phyloP scores from a whole-genome alignment of 2,329 filamentous ascomycete species.

The Seiridium unicorne region DNA sequence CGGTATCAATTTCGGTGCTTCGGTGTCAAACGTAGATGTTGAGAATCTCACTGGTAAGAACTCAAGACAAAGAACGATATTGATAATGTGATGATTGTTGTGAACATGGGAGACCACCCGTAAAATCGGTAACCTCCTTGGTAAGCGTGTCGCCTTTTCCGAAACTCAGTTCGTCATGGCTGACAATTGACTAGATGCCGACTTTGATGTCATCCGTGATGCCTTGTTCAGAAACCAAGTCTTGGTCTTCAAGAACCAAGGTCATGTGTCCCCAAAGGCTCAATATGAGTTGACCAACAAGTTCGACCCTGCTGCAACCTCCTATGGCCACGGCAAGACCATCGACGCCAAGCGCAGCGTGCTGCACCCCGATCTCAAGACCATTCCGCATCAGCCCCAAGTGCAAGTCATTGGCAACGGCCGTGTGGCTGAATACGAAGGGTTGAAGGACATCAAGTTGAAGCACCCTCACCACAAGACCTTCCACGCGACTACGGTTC shows the following conservation, averaged over 20 bases:
- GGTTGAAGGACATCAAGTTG: slow-evolving; percentile 64
- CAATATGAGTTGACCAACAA: slow-evolving; percentile 73
- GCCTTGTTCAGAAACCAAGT: slow-evolving; percentile 69
- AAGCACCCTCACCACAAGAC: slow-evolving; percentile 76
- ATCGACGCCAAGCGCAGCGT: slow-evolving; percentile 63
- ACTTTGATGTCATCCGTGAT: slow-evolving; percentile 62
- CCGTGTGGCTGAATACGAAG: slow-evolving; percentile 66
- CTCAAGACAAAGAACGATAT: not conserved
- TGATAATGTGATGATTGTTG: slow-evolving; percentile 14
- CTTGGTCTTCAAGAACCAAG: slow-evolving; percentile 69
- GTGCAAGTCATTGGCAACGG: slow-evolving; percentile 81
- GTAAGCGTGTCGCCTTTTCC: slow-evolving; percentile 32
- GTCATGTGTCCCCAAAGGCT: slow-evolving; percentile 61
- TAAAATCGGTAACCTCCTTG: slow-evolving; percentile 60
- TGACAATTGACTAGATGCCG: slow-evolving; percentile 47
- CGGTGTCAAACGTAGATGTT: slow-evolving; percentile 56
- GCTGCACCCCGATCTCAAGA: slow-evolving; percentile 77
- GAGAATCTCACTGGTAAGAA: slow-evolving; percentile 61
- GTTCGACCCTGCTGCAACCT: slow-evolving; percentile 65
- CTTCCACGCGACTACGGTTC: slow-evolving; percentile 67
- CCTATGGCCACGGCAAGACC: slow-evolving; percentile 76
- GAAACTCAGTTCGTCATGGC: not conserved
- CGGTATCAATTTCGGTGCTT: slow-evolving; percentile 58
- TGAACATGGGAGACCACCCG: slow-evolving; percentile 31
- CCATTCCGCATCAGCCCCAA: slow-evolving; percentile 75